Evolutionary conservation across 2,329 filamentous ascomycete genomes (phyloP), one percentile per base, ranked within the genome.

Genomic region (Lasiodiplodia hormozganensis): DNA sequence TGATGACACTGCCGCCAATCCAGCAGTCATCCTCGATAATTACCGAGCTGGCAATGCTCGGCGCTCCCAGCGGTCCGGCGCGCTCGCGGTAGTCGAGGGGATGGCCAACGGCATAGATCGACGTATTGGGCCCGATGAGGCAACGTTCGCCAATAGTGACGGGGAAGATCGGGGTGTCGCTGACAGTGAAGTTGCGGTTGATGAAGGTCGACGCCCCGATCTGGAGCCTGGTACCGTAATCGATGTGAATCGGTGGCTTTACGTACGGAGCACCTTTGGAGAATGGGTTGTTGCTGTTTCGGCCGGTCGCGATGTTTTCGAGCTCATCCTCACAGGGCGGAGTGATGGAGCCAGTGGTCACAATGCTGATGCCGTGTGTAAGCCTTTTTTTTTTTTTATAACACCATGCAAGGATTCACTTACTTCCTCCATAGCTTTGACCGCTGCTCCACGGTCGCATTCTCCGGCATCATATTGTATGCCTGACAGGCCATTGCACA

Each of bases 221-320:
- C 6, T 80, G 83, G 70, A 90, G 85, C 72, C 91, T 92, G 75
- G 86, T 87, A 1, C 89, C 89, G 69, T 91, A 91, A 74, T 91
- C 89, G 40, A 90, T 82, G 49, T 81, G 82, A 68, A 92, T 81
- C 0, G 89, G 88, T 0, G 88, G 85, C 72, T 91, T 67, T 10
- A 58, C 65, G 40, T 67, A 67, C 18, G 65, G 65, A 23, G 65
- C 53, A 8, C 65, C 65, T 16, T 58, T 67, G 25, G 53, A 18
- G 43, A 67, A 67, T 2, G 65, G 65, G 21, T 40, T 67, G 65
- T 25, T 64, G 60, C 12, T 51, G n/a, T 25, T 47, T 23, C 49
- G 11, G 14, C 49, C 52, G 31, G 36, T 36, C 18, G 52, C 38
- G 12, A 47, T 6, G 21, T 28, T n/a, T 34, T 36, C 28, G 16